Percentiles rank a stretch among this genome's conserved stretches.
Conservation (phyloP, 1,284 basidiomycete species). For the Tilletia caries region DNA sequence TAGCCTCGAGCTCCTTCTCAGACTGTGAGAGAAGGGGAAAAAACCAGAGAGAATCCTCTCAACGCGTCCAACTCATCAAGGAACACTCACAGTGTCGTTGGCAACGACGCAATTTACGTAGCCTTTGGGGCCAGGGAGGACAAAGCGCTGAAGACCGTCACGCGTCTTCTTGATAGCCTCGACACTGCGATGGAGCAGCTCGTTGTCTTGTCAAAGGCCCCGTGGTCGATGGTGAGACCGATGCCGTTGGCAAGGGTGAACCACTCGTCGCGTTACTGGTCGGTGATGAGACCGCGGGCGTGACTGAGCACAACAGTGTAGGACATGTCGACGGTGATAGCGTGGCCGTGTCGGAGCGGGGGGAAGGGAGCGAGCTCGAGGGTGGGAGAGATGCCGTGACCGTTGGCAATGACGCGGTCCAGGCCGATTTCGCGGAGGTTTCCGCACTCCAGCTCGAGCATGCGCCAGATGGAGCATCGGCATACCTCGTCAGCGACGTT, state of each 20-base stretch:
- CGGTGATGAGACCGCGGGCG: slow-evolving; percentile 55
- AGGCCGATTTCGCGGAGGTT: slow-evolving; percentile 59
- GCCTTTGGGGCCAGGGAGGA: slow-evolving; percentile 52
- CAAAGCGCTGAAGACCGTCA: slow-evolving; percentile 58
- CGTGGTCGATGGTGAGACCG: slow-evolving; percentile 58
- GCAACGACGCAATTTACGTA: slow-evolving; percentile 57
- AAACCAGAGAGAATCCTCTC: no score
- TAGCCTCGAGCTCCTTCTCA: slow-evolving; percentile 54
- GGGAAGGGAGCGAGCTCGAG: slow-evolving; percentile 55
- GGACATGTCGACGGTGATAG: slow-evolving; percentile 58
- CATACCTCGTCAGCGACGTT: slow-evolving; percentile 55
- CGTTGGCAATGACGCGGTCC: slow-evolving; percentile 57
- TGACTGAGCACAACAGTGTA: slow-evolving; percentile 57
- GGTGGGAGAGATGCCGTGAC: slow-evolving; percentile 57
- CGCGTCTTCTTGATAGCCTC: slow-evolving; percentile 58
- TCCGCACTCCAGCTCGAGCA: slow-evolving; percentile 58
- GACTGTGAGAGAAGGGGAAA: no score
- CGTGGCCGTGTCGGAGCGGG: slow-evolving; percentile 55
- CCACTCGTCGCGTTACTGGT: slow-evolving; percentile 56
- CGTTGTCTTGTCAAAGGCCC: slow-evolving; percentile 54
- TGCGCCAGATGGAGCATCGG: slow-evolving; percentile 56
- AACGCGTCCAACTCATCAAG: not conserved
- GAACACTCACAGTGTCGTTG: slow-evolving; percentile 53
- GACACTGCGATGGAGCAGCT: slow-evolving; percentile 53
- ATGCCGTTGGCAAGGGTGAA: slow-evolving; percentile 55